Evolutionary conservation across 768 basidiomycete species (phyloP).

Genomic region (Polyporus arcularius): DNA sequence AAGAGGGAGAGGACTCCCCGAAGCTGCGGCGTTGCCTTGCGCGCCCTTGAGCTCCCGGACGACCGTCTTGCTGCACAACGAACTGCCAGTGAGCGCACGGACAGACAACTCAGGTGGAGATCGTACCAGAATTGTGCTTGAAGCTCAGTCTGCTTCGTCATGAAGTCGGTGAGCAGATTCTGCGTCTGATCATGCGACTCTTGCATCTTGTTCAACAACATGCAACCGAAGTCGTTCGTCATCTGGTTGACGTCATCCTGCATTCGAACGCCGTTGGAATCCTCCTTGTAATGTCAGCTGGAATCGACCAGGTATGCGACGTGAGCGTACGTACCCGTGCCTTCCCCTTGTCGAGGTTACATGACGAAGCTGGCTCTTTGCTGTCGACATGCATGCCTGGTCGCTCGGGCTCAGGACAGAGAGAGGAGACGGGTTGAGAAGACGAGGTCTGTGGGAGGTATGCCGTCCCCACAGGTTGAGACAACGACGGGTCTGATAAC

Average conservation of each 20-base stretch:
- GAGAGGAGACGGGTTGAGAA: no score
- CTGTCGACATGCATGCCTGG: not conserved
- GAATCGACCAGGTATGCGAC: not conserved
- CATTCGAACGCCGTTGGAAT: not conserved
- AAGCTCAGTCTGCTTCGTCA: not conserved
- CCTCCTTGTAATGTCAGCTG: not conserved
- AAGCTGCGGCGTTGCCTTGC: not conserved
- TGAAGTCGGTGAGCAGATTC: not conserved
- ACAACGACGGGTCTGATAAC: not conserved
- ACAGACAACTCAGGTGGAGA: not conserved
- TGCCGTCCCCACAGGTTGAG: no score
- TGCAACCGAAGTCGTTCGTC: constrained; percentile 1
- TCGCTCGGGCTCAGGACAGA: no score
- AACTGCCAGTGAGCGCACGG: not conserved
- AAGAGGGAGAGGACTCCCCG: not conserved
- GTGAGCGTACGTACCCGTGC: not conserved
- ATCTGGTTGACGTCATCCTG: not conserved
- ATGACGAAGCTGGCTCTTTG: not conserved
- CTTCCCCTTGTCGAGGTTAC: not conserved
- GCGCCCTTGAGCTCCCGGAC: not conserved
- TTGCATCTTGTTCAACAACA: not conserved
- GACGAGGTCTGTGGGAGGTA: no score
- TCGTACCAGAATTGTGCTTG: not conserved
- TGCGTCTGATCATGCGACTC: not conserved
- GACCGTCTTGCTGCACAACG: not conserved